These are phyloP conservation scores for Fusarium sp. DNA, from an alignment of 2,329 filamentous ascomycete species.

Conservation along the genomic window DNA sequence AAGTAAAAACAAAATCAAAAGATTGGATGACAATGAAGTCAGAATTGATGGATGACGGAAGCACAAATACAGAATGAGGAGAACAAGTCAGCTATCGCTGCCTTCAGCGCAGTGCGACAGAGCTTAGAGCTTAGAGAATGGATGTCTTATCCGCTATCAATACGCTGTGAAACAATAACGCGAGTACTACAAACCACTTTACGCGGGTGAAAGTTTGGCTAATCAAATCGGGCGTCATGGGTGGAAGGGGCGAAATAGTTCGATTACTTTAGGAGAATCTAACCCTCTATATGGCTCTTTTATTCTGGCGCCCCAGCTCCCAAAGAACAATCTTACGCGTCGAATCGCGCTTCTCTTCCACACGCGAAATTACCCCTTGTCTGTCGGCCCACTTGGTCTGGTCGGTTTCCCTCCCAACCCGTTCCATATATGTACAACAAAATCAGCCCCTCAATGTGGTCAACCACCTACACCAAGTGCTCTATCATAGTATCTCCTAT, in stretches of 20 bases:
- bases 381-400: slow-evolving; percentile 30
- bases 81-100: slow-evolving; percentile 8
- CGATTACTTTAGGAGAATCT: accelerated
- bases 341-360: slow-evolving; percentile 39
- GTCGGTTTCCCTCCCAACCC: slow-evolving; percentile 38
- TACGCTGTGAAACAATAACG: slow-evolving; percentile 34
- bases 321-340: slow-evolving; percentile 54
- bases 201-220: slow-evolving; percentile 50
- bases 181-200: slow-evolving; percentile 48
- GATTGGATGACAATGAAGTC: slow-evolving; percentile 2
- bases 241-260: background rate
- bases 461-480: background rate
- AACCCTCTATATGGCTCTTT: background rate
- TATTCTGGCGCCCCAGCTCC: background rate
- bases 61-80: slow-evolving; percentile 15
- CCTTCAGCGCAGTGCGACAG: background rate
- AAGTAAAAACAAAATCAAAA: background rate
- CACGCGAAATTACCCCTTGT: slow-evolving; percentile 44
- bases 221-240: slow-evolving; percentile 41
- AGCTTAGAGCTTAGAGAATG: background rate
- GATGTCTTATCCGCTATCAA: background rate
- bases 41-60: slow-evolving; percentile 22
- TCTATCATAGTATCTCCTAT: slow-evolving; percentile 15
- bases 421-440: slow-evolving; percentile 6
- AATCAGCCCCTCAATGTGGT: slow-evolving; percentile 39